These are phyloP conservation scores for Spinellus fusiger DNA, from an alignment of 192 early-diverging fungal species.

Conservation along the genomic window DNA sequence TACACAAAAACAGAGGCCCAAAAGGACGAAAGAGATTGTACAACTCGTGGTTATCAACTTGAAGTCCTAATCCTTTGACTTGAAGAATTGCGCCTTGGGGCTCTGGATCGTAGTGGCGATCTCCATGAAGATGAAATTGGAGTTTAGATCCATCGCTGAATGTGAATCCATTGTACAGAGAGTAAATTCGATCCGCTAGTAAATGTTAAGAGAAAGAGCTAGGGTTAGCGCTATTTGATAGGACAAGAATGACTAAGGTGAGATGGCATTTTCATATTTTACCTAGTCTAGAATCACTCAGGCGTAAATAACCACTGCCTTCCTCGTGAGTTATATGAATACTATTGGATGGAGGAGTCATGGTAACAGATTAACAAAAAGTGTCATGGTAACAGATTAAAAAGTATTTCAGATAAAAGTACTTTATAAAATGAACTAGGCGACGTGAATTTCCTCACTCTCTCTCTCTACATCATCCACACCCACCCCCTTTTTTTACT, in stretches of 20 bases:
- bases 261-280: too few relatives aligned
- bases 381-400: too few relatives aligned
- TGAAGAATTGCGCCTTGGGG: conserved; percentile 23
- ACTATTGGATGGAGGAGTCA: too few relatives aligned
- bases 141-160: conserved; percentile 15
- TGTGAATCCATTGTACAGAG: conserved; percentile 26
- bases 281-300: neutral
- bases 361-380: too few relatives aligned
- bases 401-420: too few relatives aligned
- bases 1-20: conserved; percentile 33
- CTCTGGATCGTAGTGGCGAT: conserved; percentile 9
- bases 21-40: conserved; percentile 30
- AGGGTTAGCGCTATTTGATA: too few relatives aligned
- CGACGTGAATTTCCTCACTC: too few relatives aligned
- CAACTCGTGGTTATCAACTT: conserved; percentile 18
- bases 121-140: conserved; percentile 14
- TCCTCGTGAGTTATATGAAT: neutral
- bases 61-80: conserved; percentile 21
- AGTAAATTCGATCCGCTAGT: conserved; percentile 35
- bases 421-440: too few relatives aligned
- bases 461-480: too few relatives aligned
- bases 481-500: too few relatives aligned
- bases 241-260: too few relatives aligned
- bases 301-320: neutral
- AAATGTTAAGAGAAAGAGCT: too few relatives aligned